Conservation (phyloP, 352 stramenopile genomes). For the Paralagenidium karlingii region DNA sequence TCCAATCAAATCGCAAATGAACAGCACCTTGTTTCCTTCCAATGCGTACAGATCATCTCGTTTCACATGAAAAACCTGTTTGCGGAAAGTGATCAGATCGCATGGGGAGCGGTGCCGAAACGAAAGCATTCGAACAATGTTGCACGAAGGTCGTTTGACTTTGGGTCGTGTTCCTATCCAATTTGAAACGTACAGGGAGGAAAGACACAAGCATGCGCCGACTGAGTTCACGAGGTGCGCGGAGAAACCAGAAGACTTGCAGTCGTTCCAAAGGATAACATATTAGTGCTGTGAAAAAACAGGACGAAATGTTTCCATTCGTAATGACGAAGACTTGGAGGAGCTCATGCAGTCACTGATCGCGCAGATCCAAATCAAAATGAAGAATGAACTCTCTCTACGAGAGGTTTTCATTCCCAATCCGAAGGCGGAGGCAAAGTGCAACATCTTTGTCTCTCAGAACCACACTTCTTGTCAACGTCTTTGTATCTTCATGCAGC, state of each 20-base stretch:
- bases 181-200: no score
- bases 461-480: constrained; percentile 73
- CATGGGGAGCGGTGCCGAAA: no score
- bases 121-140: no score
- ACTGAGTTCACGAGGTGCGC: constrained; percentile 36
- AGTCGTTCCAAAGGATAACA: not conserved
- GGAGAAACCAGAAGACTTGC: not conserved
- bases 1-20: not conserved
- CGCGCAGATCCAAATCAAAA: constrained; percentile 73
- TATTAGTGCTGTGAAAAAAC: constrained; percentile 4
- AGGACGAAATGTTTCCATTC: constrained; percentile 65
- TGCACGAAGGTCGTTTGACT: no score
- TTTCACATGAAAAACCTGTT: constrained; percentile 68
- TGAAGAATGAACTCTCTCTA: constrained; percentile 74
- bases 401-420: constrained; percentile 83
- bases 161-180: no score
- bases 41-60: constrained; percentile 67
- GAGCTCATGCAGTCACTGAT: constrained; percentile 77
- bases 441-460: constrained; percentile 75
- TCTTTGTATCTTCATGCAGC: constrained; percentile 75
- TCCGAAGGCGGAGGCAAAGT: constrained; percentile 74
- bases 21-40: constrained; percentile 67
- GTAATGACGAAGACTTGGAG: constrained; percentile 72
- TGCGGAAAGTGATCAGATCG: constrained; percentile 51
- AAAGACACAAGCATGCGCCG: constrained; percentile 20